Evolutionary conservation across 2,329 filamentous ascomycete species (phyloP).

Genomic region (Beauveria sp.): DNA sequence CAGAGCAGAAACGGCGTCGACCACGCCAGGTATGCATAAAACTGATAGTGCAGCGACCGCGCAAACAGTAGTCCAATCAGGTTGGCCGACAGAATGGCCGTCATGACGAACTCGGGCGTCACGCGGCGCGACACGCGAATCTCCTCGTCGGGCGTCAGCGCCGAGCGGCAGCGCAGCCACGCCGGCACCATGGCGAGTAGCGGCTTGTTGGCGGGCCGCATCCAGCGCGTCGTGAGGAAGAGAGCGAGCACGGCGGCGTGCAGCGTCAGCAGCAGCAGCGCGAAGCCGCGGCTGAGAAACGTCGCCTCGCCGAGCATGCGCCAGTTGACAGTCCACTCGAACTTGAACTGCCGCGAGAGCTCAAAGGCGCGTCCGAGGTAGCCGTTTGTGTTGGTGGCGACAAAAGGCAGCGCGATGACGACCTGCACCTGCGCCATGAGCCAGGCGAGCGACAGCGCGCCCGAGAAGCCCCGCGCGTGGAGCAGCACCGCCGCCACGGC

Average conservation of each 20-base stretch:
- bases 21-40: slow-evolving; percentile 90
- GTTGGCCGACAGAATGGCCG: slow-evolving; percentile 68
- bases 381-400: slow-evolving; percentile 53
- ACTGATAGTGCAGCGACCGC: slow-evolving; percentile 87
- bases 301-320: slow-evolving; percentile 78
- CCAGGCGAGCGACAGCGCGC: slow-evolving; percentile 59
- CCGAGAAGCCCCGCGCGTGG: slow-evolving; percentile 59
- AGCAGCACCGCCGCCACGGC: slow-evolving; percentile 72
- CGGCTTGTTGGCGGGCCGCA: slow-evolving; percentile 56
- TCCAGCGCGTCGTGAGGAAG: slow-evolving; percentile 65
- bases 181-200: slow-evolving; percentile 45
- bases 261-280: slow-evolving; percentile 54
- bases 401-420: slow-evolving; percentile 58
- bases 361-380: slow-evolving; percentile 85
- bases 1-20: slow-evolving; percentile 80
- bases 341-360: slow-evolving; percentile 82
- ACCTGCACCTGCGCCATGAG: slow-evolving; percentile 76
- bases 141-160: slow-evolving; percentile 46
- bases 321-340: slow-evolving; percentile 99
- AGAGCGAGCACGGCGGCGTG: slow-evolving; percentile 59
- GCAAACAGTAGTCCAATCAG: slow-evolving; percentile 78
- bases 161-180: slow-evolving; percentile 35
- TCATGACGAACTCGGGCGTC: slow-evolving; percentile 67
- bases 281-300: slow-evolving; percentile 66
- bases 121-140: slow-evolving; percentile 48